phyloP scores from a whole-genome alignment of 192 early-diverging fungal species.

The Cladochytrium replicatum region DNA sequence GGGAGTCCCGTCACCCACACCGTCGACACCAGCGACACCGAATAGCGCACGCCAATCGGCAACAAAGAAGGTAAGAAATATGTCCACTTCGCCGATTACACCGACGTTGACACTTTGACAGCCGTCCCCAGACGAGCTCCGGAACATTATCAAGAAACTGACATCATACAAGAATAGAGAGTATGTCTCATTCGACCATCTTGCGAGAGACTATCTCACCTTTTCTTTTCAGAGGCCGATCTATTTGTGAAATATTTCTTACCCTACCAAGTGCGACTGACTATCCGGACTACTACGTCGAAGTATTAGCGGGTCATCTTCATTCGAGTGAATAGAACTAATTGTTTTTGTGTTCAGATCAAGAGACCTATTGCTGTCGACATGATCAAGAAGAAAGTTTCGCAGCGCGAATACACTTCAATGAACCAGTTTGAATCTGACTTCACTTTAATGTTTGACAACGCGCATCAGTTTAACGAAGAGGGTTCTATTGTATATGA shows the following conservation, averaged over 20 bases:
- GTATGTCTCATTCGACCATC: no score
- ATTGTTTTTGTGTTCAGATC: slow-evolving; percentile 23
- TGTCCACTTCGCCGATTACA: no score
- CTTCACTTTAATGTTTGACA: slow-evolving; percentile 72
- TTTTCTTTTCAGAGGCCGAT: no score
- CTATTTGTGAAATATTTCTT: slow-evolving; percentile 22
- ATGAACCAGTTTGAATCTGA: slow-evolving; percentile 67
- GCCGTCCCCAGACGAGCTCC: no score
- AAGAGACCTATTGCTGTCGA: slow-evolving; percentile 48
- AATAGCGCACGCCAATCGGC: no score
- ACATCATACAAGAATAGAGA: no score
- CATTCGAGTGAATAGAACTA: not conserved
- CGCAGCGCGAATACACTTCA: slow-evolving; percentile 30
- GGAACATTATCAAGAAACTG: no score
- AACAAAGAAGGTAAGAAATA: no score
- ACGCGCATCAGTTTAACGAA: slow-evolving; percentile 82
- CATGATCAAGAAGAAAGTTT: slow-evolving; percentile 22
- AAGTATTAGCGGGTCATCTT: slow-evolving; percentile 8
- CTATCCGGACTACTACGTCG: slow-evolving; percentile 32
- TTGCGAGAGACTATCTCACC: no score
- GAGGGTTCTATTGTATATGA: slow-evolving; percentile 74
- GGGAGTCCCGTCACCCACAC: no score
- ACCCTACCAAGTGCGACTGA: slow-evolving; percentile 22
- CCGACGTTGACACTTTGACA: no score
- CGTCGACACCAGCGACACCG: no score